phyloP scores from a whole-genome alignment of 1,139 yeast species.

The Hemisphaericaspora xylanilytica region DNA sequence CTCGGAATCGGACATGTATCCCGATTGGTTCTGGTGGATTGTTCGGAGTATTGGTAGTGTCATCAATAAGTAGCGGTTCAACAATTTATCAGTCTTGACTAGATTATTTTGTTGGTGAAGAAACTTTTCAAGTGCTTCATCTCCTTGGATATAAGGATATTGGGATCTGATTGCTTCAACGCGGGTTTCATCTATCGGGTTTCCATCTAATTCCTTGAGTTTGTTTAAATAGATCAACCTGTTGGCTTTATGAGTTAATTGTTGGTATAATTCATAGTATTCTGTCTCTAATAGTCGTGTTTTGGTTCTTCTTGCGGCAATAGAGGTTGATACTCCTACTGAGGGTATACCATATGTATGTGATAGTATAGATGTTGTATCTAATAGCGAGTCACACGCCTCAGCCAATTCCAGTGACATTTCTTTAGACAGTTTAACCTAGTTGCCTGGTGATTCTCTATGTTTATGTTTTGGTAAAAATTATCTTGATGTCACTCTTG shows the following conservation, averaged over 20 bases:
- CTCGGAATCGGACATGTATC: conserved; percentile 30
- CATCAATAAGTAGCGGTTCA: conserved; percentile 25
- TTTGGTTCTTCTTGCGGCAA: conserved; percentile 2
- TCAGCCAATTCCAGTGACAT: conserved; percentile 21
- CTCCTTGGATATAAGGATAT: conserved; percentile 15
- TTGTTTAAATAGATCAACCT: conserved; percentile 30
- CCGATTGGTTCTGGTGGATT: conserved; percentile 26
- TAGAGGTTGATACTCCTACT: conserved; percentile 6
- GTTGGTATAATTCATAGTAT: conserved; percentile 22
- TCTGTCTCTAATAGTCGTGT: conserved; percentile 19
- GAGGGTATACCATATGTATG: conserved; percentile 31
- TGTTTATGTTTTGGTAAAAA: not conserved
- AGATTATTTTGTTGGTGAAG: conserved; percentile 20
- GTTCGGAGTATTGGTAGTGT: conserved; percentile 33
- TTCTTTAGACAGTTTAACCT: not conserved
- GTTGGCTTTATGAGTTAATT: conserved; percentile 26
- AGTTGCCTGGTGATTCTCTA: too few species aligned
- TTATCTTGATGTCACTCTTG: too few species aligned
- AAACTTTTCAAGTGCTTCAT: conserved; percentile 21
- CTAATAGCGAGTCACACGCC: conserved; percentile 23
- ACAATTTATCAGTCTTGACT: conserved; percentile 26
- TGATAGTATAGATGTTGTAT: conserved; percentile 21
- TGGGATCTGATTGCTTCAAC: conserved; percentile 12
- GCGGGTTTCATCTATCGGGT: conserved; percentile 14
- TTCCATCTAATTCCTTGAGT: conserved; percentile 16